Conservation (phyloP, 371 early-diverging fungal species). For the Dinochytrium kinnereticum region DNA sequence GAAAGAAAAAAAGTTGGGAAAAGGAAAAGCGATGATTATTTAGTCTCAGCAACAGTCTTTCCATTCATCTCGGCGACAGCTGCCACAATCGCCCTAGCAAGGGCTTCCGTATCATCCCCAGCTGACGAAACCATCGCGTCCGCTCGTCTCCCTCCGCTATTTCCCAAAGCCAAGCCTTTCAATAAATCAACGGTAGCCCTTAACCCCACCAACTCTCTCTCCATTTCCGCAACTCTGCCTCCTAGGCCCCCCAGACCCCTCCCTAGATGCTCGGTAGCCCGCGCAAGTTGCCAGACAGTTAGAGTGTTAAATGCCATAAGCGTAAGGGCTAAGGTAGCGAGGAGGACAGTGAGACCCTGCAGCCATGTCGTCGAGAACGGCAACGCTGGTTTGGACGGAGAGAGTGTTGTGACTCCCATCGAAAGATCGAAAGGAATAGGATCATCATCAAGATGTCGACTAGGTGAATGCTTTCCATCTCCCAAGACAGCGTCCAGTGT, state of each 20-base stretch:
- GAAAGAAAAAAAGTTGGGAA: conserved; percentile 1
- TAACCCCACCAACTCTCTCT: neutral
- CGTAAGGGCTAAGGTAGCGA: neutral
- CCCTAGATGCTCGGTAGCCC: neutral
- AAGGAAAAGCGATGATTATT: too few species aligned
- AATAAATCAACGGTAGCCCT: neutral
- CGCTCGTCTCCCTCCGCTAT: neutral
- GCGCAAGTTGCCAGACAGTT: neutral
- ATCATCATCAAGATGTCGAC: too few species aligned
- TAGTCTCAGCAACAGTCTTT: neutral
- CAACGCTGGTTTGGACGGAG: too few species aligned
- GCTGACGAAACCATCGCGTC: too few species aligned
- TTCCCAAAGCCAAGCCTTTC: neutral
- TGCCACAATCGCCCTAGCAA: neutral
- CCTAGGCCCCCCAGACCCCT: neutral
- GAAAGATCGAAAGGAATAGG: too few species aligned
- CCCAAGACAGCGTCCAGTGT: too few species aligned
- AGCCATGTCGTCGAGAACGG: too few species aligned
- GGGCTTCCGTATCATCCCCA: neutral
- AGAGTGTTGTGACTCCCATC: too few species aligned
- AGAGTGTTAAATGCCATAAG: neutral
- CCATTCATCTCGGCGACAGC: neutral
- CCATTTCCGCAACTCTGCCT: neutral
- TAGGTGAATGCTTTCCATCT: too few species aligned
- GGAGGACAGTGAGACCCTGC: neutral